Evolutionary conservation across 495 filamentous ascomycete genomes (phyloP).

Genomic region (Xylaria flabelliformis): DNA sequence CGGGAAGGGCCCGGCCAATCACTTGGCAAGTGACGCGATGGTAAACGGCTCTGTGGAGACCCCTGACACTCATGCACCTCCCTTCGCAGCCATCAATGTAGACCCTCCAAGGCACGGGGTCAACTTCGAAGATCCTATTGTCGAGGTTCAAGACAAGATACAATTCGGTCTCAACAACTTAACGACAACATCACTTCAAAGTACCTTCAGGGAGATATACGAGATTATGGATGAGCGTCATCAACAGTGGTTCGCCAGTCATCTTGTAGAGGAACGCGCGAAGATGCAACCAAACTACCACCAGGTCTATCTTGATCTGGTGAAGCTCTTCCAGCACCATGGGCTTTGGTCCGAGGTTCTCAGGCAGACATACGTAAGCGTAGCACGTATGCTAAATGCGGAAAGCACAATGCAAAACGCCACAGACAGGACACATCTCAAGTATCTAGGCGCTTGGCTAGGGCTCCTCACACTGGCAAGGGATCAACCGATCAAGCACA

Average conservation of each 20-base stretch:
- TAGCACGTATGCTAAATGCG: constrained; percentile 84
- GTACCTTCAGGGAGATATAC: constrained; percentile 79
- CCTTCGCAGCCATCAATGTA: constrained; percentile 76
- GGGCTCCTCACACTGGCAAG: constrained; percentile 92
- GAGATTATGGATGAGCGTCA: constrained; percentile 79
- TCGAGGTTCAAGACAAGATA: constrained; percentile 88
- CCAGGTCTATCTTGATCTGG: constrained; percentile 84
- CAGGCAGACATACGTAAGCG: constrained; percentile 89
- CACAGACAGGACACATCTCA: constrained; percentile 83
- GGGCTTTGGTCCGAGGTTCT: constrained; percentile 85
- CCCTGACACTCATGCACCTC: constrained; percentile 59
- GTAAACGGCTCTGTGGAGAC: constrained; percentile 71
- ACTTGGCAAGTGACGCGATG: constrained; percentile 39
- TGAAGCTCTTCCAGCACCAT: constrained; percentile 80
- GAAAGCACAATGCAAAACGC: constrained; percentile 80
- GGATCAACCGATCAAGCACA: constrained; percentile 94
- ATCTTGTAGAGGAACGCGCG: constrained; percentile 94
- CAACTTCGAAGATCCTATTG: constrained; percentile 79
- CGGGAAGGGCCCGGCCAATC: constrained; percentile 40
- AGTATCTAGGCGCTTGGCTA: constrained; percentile 91
- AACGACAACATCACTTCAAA: constrained; percentile 82
- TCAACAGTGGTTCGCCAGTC: constrained; percentile 94
- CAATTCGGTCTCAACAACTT: constrained; percentile 97
- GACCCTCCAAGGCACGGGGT: constrained; percentile 66
- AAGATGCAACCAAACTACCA: constrained; percentile 98